phyloP scores from a whole-genome alignment of 345 rosid species.

The Citrus unshiu region DNA sequence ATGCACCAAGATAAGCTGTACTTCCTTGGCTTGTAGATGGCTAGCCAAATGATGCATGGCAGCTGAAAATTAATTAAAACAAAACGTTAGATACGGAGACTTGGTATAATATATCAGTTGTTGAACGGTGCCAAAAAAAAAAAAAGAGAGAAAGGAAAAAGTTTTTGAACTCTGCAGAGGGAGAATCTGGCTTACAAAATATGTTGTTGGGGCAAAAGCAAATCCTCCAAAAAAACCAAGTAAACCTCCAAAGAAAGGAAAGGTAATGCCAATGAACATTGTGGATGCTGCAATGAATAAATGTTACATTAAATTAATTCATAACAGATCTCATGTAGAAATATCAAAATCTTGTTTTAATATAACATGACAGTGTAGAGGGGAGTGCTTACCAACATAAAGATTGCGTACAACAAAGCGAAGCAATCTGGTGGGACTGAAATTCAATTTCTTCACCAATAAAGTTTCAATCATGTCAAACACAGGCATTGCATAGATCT shows the following conservation, averaged over 20 bases:
- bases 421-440: constrained; percentile 33
- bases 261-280: constrained; percentile 64
- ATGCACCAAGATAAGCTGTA: constrained; percentile 64
- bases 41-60: constrained; percentile 70
- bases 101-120: not conserved
- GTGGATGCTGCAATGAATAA: constrained; percentile 41
- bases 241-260: constrained; percentile 75
- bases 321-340: too few species aligned
- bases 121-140: too few species aligned
- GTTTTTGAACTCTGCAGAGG: not conserved
- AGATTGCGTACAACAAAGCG: constrained; percentile 42
- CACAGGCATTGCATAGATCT: constrained; percentile 68
- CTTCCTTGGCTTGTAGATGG: constrained; percentile 48
- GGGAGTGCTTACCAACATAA: constrained; percentile 46
- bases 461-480: constrained; percentile 64
- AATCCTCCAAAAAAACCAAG: constrained; percentile 74
- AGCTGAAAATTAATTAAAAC: constrained; percentile 33
- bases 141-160: too few species aligned
- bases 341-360: not conserved
- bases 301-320: not conserved
- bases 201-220: constrained; percentile 81
- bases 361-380: not conserved
- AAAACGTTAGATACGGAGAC: not conserved
- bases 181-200: constrained; percentile 46
- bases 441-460: constrained; percentile 51